Conservation (phyloP, 805 yeast species). For the Candida tallmaniae region DNA sequence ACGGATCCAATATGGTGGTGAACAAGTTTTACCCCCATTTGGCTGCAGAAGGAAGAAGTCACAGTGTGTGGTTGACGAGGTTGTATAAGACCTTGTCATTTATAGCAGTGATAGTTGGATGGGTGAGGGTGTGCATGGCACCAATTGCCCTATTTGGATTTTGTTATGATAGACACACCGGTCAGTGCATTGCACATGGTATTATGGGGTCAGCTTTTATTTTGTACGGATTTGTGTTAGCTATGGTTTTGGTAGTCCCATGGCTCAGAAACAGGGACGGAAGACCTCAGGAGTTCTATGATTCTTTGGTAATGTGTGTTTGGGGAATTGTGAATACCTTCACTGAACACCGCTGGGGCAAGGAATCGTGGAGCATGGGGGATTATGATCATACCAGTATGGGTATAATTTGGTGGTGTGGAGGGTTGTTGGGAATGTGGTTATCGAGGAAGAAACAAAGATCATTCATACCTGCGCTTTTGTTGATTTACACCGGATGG, state of each 20-base stretch:
- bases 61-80: not conserved
- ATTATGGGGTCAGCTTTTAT: slow-evolving; percentile 93
- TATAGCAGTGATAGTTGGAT: slow-evolving; percentile 52
- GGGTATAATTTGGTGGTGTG: slow-evolving; percentile 97
- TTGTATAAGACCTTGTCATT: slow-evolving; percentile 45
- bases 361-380: slow-evolving; percentile 83
- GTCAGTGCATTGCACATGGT: slow-evolving; percentile 96
- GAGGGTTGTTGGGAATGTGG: slow-evolving; percentile 82
- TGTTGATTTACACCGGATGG: slow-evolving; percentile 86
- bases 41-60: slow-evolving; percentile 7
- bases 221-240: slow-evolving; percentile 68
- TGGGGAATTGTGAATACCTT: slow-evolving; percentile 96
- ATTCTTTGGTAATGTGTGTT: slow-evolving; percentile 68
- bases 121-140: slow-evolving; percentile 77
- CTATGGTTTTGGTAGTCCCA: slow-evolving; percentile 64
- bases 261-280: slow-evolving; percentile 55
- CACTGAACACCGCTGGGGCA: slow-evolving; percentile 95
- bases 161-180: slow-evolving; percentile 78
- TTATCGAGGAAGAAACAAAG: slow-evolving; percentile 59
- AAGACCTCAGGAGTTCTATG: slow-evolving; percentile 70
- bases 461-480: slow-evolving; percentile 73
- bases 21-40: slow-evolving; percentile 30
- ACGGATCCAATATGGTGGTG: slow-evolving; percentile 46
- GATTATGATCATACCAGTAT: slow-evolving; percentile 94
- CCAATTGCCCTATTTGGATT: slow-evolving; percentile 84